Conservation (phyloP, 176 grass and related monocot genomes). For the Bolboschoenus planiculmis region DNA sequence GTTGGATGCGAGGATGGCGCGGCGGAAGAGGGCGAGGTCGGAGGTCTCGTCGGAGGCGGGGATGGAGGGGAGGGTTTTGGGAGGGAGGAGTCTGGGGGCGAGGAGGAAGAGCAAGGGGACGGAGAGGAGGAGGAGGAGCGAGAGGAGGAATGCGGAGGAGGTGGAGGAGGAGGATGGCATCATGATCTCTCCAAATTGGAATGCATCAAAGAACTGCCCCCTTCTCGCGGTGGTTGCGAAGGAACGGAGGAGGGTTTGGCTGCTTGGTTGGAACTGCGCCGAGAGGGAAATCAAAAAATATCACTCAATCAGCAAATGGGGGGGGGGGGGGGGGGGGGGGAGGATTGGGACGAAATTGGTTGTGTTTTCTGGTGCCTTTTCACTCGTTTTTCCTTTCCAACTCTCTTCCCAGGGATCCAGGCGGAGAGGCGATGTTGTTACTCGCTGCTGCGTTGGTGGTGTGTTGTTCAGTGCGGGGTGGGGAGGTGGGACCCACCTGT, state of each 20-base stretch:
- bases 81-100: slow-evolving; percentile 53
- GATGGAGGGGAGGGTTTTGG: slow-evolving; percentile 69
- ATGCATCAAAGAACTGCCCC: neutral
- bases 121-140: slow-evolving; percentile 52
- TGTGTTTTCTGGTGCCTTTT: neutral
- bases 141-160: slow-evolving; percentile 63
- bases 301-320: no score
- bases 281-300: no score
- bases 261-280: neutral
- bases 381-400: neutral
- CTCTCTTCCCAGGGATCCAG: slow-evolving; percentile 26
- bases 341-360: no score
- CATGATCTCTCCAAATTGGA: neutral
- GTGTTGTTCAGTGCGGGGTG: neutral
- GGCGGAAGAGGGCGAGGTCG: slow-evolving; percentile 95
- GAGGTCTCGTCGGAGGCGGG: slow-evolving; percentile 83
- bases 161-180: neutral
- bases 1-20: slow-evolving; percentile 60
- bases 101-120: slow-evolving; percentile 64
- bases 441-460: neutral
- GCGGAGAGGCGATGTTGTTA: neutral
- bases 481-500: neutral
- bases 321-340: no score
- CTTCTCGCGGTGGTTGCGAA: neutral
- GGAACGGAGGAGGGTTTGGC: neutral